A percentile compares a stretch with the other conserved stretches of the same genome.
Conservation (phyloP, 768 basidiomycete species). For the Kwoniella shandongensis region DNA sequence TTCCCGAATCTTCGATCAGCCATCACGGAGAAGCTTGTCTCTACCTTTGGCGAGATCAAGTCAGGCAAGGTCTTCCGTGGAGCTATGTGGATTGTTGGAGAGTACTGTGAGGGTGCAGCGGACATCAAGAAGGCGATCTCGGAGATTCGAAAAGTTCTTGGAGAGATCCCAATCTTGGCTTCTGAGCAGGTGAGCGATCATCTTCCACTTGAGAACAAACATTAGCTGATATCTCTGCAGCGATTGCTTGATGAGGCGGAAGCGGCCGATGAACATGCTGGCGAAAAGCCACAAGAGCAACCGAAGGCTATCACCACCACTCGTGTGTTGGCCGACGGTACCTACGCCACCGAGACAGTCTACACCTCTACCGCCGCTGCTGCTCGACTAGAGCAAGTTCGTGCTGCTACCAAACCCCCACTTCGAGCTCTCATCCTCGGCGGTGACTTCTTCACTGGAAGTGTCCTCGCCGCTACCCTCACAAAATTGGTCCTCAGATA, state of each 20-base stretch:
- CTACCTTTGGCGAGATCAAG: slow-evolving; percentile 80
- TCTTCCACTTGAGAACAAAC: neutral
- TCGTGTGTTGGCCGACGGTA: slow-evolving; percentile 89
- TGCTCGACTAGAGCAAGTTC: slow-evolving; percentile 74
- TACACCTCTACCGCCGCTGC: slow-evolving; percentile 61
- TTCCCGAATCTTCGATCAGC: slow-evolving; percentile 81
- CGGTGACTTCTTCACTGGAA: slow-evolving; percentile 95
- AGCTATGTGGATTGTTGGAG: slow-evolving; percentile 96
- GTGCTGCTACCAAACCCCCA: slow-evolving; percentile 85
- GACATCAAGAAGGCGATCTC: slow-evolving; percentile 73
- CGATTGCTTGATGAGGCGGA: slow-evolving; percentile 72
- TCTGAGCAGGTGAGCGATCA: slow-evolving; percentile 67
- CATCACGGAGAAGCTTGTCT: slow-evolving; percentile 80
- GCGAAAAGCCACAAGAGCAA: slow-evolving; percentile 47
- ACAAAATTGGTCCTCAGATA: slow-evolving; percentile 87
- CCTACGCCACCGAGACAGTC: slow-evolving; percentile 95
- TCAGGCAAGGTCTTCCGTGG: slow-evolving; percentile 97
- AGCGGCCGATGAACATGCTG: slow-evolving; percentile 61
- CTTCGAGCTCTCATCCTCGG: slow-evolving; percentile 86
- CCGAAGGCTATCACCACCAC: slow-evolving; percentile 61
- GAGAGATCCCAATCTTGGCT: slow-evolving; percentile 96
- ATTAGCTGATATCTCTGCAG: slow-evolving; percentile 29
- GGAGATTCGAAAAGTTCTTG: slow-evolving; percentile 79
- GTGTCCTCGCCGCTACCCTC: slow-evolving; percentile 82
- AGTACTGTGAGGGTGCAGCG: slow-evolving; percentile 64